Evolutionary conservation across 2,329 filamentous ascomycete species (phyloP).

Genomic region (Aspergillus quadricinctus): DNA sequence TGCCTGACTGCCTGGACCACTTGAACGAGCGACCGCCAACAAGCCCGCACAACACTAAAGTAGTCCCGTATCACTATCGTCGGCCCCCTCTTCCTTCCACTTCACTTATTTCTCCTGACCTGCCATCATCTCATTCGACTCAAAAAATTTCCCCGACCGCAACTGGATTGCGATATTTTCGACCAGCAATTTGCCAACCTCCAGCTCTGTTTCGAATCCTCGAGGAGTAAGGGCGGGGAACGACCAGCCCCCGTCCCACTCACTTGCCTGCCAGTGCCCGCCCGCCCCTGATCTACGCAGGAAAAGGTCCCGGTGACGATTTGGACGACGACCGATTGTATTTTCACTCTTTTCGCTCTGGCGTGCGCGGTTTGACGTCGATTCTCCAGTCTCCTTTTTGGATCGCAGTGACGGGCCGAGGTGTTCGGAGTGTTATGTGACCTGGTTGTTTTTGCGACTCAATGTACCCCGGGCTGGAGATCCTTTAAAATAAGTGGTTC

Average conservation of each 20-base stretch:
- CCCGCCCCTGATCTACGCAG: background rate
- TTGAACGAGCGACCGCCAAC: background rate
- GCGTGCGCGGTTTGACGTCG: background rate
- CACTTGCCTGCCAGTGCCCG: background rate
- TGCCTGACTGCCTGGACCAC: background rate
- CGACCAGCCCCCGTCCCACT: background rate
- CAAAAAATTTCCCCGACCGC: background rate
- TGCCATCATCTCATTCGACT: background rate
- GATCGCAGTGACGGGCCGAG: background rate
- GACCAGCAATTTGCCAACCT: background rate
- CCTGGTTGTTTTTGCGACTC: background rate
- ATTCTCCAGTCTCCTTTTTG: background rate
- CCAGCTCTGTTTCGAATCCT: background rate
- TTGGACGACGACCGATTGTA: background rate
- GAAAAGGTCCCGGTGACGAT: background rate
- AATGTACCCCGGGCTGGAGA: background rate
- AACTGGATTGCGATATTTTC: background rate
- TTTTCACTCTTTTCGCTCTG: background rate
- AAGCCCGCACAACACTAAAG: background rate
- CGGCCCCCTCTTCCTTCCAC: background rate
- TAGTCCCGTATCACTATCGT: background rate
- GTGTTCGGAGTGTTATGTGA: background rate
- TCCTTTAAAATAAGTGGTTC: background rate
- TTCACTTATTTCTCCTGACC: background rate
- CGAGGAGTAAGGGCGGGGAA: background rate